phyloP scores from a whole-genome alignment of 2,329 filamentous ascomycete species.

The Epichloe typhina region DNA sequence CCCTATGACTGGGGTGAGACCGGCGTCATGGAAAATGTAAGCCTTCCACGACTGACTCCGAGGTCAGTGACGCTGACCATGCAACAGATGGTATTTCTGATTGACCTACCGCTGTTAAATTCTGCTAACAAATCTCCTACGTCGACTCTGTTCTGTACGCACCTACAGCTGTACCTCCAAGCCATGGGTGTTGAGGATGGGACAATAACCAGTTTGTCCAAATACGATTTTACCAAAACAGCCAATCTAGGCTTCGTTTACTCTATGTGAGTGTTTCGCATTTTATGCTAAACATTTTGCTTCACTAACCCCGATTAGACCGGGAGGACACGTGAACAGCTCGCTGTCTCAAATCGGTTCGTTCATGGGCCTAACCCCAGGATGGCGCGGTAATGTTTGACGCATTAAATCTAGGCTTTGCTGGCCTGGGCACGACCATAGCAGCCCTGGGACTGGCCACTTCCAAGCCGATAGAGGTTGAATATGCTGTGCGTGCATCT shows the following conservation, averaged over 20 bases:
- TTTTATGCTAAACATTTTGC: conserved; percentile 6
- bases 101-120: conserved; percentile 65
- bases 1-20: conserved; percentile 82
- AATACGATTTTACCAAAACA: conserved; percentile 74
- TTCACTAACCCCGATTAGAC: conserved; percentile 13
- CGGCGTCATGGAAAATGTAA: conserved; percentile 72
- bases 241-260: conserved; percentile 67
- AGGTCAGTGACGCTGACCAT: background rate
- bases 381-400: background rate
- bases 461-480: conserved; percentile 45
- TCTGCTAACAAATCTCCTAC: conserved; percentile 15
- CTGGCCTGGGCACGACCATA: conserved; percentile 58
- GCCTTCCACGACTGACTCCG: conserved; percentile 10
- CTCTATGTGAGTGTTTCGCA: conserved; percentile 50
- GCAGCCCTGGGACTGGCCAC: conserved; percentile 47
- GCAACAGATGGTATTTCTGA: conserved; percentile 70
- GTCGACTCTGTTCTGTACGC: conserved; percentile 46
- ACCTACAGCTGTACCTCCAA: conserved; percentile 57
- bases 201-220: conserved; percentile 53
- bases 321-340: conserved; percentile 21
- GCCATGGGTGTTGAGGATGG: conserved; percentile 51
- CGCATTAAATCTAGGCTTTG: conserved; percentile 42
- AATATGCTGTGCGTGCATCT: conserved; percentile 49
- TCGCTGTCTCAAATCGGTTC: conserved; percentile 18
- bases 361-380: conserved; percentile 9